Evolutionary conservation across 768 basidiomycete species (phyloP).

Genomic region (Kwoniella bestiolae): DNA sequence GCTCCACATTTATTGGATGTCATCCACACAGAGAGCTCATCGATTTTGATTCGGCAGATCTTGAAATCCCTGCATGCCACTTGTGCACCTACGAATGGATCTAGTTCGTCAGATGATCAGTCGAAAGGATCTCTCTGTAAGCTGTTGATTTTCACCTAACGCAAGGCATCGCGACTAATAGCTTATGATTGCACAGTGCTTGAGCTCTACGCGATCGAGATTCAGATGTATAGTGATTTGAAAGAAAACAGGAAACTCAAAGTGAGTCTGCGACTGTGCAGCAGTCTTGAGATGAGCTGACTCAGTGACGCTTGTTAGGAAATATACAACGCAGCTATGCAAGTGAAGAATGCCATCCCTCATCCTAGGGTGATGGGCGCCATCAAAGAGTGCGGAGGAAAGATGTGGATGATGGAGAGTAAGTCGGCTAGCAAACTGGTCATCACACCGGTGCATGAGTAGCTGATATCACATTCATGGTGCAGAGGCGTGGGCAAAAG

Average conservation of each 20-base stretch:
- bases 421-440: constrained; percentile 45
- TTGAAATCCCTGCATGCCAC: constrained; percentile 52
- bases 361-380: constrained; percentile 99
- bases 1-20: not conserved
- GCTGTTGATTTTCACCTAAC: constrained; percentile 10
- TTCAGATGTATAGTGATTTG: constrained; percentile 98
- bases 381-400: constrained; percentile 98
- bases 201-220: constrained; percentile 97
- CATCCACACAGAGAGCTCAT: not conserved
- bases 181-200: constrained; percentile 61
- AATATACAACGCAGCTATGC: constrained; percentile 93
- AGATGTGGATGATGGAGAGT: constrained; percentile 99
- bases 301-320: no score
- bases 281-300: no score
- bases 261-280: no score
- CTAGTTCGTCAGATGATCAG: constrained; percentile 67
- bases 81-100: constrained; percentile 46
- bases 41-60: constrained; percentile 34
- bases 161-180: not conserved
- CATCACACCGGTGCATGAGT: not conserved
- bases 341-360: constrained; percentile 92
- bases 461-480: constrained; percentile 4
- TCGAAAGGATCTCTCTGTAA: constrained; percentile 76
- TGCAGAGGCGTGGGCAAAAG: constrained; percentile 93
- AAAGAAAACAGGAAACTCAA: constrained; percentile 95